Conservation (phyloP, 106 monocot species). For the Platanthera guangdongensis region DNA sequence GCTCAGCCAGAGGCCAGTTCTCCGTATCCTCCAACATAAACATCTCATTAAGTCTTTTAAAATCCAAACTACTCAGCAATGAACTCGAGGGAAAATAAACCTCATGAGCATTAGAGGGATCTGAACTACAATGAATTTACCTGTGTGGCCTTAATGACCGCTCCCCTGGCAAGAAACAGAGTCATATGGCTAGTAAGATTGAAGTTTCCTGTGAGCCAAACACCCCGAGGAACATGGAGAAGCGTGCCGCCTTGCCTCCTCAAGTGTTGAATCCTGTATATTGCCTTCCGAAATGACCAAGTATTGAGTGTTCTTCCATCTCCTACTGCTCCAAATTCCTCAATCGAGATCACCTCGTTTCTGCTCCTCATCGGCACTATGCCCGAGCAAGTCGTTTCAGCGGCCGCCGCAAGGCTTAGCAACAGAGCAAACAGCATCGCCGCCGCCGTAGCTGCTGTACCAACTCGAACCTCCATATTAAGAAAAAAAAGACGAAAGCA, state of each 20-base stretch:
- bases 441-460: background rate
- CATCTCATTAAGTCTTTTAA: too few relatives aligned
- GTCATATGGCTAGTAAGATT: conserved; percentile 97
- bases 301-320: conserved; percentile 31
- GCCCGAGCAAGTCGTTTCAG: conserved; percentile 17
- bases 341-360: conserved; percentile 23
- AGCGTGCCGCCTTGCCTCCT: conserved; percentile 45
- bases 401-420: background rate
- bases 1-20: conserved; percentile 64
- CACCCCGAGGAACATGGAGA: conserved; percentile 59
- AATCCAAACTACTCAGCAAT: too few relatives aligned
- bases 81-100: too few relatives aligned
- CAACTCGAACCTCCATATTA: background rate
- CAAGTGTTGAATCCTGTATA: conserved; percentile 59
- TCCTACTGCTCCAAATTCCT: conserved; percentile 31
- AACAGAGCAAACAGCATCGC: background rate
- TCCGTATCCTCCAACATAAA: conserved; percentile 32
- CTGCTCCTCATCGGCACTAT: conserved; percentile 23
- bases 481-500: background rate
- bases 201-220: conserved; percentile 87
- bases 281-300: conserved; percentile 53
- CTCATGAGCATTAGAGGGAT: too few relatives aligned
- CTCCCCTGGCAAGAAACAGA: conserved; percentile 59
- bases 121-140: conserved; percentile 10
- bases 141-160: conserved; percentile 75